Evolutionary conservation across 2,329 filamentous ascomycete species (phyloP).

Genomic region (Diaporthe ilicicola): DNA sequence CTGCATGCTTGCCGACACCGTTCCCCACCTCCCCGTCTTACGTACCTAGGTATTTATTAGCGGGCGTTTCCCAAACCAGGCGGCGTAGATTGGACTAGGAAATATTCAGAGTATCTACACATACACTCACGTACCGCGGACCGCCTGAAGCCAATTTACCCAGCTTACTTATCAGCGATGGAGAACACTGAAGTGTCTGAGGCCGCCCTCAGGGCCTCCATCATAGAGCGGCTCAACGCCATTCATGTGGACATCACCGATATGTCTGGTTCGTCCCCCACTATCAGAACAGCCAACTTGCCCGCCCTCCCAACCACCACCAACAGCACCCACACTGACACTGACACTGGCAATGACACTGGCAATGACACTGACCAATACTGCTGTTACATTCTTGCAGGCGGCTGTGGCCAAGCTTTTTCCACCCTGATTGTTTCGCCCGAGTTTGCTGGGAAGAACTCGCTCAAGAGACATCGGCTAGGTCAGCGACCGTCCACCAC

Average conservation of each 20-base stretch:
- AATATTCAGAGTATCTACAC: background rate
- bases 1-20: background rate
- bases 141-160: background rate
- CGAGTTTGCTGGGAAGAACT: slow-evolving; percentile 75
- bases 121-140: background rate
- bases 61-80: background rate
- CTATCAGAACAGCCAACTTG: too few relatives aligned
- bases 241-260: slow-evolving; percentile 88
- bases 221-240: slow-evolving; percentile 76
- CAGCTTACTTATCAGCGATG: slow-evolving; percentile 47
- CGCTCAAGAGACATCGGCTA: slow-evolving; percentile 80
- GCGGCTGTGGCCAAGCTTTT: slow-evolving; percentile 70
- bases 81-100: background rate
- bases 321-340: background rate
- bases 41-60: too few relatives aligned
- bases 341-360: background rate
- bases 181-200: slow-evolving; percentile 74
- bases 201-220: slow-evolving; percentile 71
- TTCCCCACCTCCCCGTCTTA: background rate
- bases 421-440: slow-evolving; percentile 69
- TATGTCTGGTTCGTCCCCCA: slow-evolving; percentile 76
- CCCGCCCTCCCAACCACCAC: background rate
- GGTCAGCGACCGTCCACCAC: background rate
- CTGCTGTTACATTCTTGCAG: slow-evolving; percentile 43
- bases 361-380: too few relatives aligned